A percentile compares a stretch with the other conserved stretches of the same genome.
Conservation (phyloP, 805 yeast genomes). For the Candida verbasci region DNA sequence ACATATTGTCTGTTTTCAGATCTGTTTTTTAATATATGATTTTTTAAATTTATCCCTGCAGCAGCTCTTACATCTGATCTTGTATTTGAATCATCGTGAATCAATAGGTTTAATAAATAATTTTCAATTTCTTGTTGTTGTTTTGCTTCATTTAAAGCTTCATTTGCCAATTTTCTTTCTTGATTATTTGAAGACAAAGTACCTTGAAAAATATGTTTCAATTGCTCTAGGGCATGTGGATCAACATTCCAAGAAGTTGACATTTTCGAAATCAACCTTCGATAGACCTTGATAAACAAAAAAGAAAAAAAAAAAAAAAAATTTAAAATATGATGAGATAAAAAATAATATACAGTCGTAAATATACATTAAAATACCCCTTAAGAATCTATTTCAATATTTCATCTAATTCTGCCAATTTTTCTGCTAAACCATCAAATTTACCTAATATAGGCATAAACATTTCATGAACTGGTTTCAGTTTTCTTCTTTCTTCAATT, state of each 20-base stretch:
- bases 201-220: slow-evolving; percentile 63
- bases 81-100: slow-evolving; percentile 41
- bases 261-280: no score
- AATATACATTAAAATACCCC: background rate
- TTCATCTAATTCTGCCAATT: slow-evolving; percentile 34
- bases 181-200: slow-evolving; percentile 57
- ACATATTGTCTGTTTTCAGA: slow-evolving; percentile 21
- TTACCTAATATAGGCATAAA: slow-evolving; percentile 56
- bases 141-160: slow-evolving; percentile 66
- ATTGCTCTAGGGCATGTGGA: slow-evolving; percentile 54
- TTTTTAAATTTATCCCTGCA: slow-evolving; percentile 83
- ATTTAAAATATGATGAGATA: background rate
- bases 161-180: slow-evolving; percentile 64
- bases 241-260: slow-evolving; percentile 73
- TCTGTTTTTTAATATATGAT: slow-evolving; percentile 48
- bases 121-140: slow-evolving; percentile 74
- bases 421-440: slow-evolving; percentile 40
- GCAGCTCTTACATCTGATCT: slow-evolving; percentile 70
- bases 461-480: slow-evolving; percentile 43
- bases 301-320: slow-evolving; percentile 2
- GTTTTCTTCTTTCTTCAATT: slow-evolving; percentile 19
- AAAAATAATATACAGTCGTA: background rate
- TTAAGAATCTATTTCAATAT: slow-evolving; percentile 11
- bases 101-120: slow-evolving; percentile 68
- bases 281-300: no score